Evolutionary conservation across 345 rosid species (phyloP).

Genomic region (Arabidopsis arenosa): DNA sequence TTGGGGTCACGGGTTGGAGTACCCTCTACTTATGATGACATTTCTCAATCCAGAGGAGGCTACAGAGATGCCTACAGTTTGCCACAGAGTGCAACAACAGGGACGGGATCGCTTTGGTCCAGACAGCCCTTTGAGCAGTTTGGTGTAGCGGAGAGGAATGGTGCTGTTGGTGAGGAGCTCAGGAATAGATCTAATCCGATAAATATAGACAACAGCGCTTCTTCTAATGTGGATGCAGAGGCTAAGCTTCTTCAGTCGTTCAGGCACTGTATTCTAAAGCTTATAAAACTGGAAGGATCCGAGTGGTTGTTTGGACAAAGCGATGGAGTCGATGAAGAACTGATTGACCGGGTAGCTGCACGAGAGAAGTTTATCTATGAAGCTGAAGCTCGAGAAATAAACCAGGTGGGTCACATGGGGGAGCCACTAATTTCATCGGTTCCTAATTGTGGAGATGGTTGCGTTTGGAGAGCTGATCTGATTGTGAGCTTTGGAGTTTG

Average conservation of each 20-base stretch:
- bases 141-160: constrained; percentile 72
- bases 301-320: constrained; percentile 93
- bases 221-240: constrained; percentile 64
- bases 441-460: constrained; percentile 94
- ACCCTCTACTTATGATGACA: constrained; percentile 55
- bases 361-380: constrained; percentile 80
- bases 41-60: constrained; percentile 55
- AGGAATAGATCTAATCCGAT: constrained; percentile 54
- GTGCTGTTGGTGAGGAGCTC: constrained; percentile 55
- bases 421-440: constrained; percentile 70
- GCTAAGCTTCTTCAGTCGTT: constrained; percentile 83
- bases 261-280: constrained; percentile 75
- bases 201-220: constrained; percentile 50
- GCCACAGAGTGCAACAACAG: constrained; percentile 51
- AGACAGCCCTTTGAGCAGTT: constrained; percentile 98
- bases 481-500: constrained; percentile 94
- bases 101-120: constrained; percentile 86
- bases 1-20: constrained; percentile 59
- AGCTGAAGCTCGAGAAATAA: constrained; percentile 71
- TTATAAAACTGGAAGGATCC: constrained; percentile 87
- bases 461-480: constrained; percentile 83
- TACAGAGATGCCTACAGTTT: constrained; percentile 56
- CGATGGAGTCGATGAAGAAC: constrained; percentile 89
- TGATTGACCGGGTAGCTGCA: constrained; percentile 88
- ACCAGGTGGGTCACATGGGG: constrained; percentile 51